A percentile compares a stretch with the other conserved stretches of the same genome.
Conservation (phyloP, 176 grass and related monocot genomes). For the Lolium multiflorum region DNA sequence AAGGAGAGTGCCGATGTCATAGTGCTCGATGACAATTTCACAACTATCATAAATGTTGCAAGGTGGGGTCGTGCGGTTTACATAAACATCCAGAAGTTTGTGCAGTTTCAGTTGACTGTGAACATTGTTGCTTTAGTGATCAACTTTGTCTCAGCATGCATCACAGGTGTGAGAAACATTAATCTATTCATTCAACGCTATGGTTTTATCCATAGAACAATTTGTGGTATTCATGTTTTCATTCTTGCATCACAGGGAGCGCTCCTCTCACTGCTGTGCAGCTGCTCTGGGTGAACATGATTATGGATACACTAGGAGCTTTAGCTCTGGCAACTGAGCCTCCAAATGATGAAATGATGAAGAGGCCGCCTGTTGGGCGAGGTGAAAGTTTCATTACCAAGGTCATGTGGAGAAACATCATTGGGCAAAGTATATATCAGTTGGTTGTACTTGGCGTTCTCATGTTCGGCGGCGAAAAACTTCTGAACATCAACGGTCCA, state of each 20-base stretch:
- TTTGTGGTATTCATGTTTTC: conserved; percentile 16
- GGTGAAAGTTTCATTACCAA: conserved; percentile 85
- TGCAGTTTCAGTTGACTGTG: conserved; percentile 91
- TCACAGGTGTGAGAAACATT: conserved; percentile 53
- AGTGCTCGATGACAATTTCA: conserved; percentile 87
- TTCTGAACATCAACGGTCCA: conserved; percentile 70
- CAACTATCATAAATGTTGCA: conserved; percentile 81
- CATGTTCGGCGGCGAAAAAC: conserved; percentile 65
- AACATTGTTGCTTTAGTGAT: conserved; percentile 88
- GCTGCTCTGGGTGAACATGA: conserved; percentile 99
- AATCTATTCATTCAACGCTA: neutral
- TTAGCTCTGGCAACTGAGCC: conserved; percentile 94
- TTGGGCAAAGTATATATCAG: conserved; percentile 91
- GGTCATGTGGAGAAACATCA: conserved; percentile 95
- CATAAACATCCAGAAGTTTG: conserved; percentile 94
- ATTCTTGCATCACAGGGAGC: conserved; percentile 53
- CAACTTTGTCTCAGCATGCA: conserved; percentile 86
- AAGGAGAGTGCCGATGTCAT: conserved; percentile 93
- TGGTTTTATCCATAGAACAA: neutral
- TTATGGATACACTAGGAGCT: conserved; percentile 96
- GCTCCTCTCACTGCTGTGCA: conserved; percentile 95
- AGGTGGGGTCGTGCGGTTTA: conserved; percentile 90
- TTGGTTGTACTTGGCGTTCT: conserved; percentile 75
- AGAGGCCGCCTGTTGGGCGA: conserved; percentile 66
- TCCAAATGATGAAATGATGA: conserved; percentile 93